Evolutionary conservation across 148 eudicot species (phyloP).

Genomic region (Pharnaceum exiguum): DNA sequence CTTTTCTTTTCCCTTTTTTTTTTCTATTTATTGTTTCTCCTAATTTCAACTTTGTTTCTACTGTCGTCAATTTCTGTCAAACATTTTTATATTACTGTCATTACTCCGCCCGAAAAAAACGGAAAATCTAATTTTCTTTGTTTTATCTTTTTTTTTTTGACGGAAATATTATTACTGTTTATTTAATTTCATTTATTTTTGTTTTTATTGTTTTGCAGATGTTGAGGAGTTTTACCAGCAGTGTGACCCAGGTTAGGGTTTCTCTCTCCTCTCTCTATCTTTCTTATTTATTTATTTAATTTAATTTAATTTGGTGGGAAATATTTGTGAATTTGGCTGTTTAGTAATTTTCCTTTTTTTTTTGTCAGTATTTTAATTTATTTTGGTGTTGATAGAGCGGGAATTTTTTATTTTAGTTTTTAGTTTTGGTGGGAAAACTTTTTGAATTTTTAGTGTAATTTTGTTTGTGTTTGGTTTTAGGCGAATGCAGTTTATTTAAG

Average conservation of each 20-base stretch:
- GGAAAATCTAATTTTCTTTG: background rate
- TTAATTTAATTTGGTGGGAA: background rate
- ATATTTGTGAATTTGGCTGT: background rate
- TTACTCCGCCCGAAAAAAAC: no score
- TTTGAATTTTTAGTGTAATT: no score
- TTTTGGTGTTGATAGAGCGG: no score
- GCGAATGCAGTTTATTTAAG: no score
- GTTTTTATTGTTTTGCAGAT: slow-evolving; percentile 18
- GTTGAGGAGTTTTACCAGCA: slow-evolving; percentile 39
- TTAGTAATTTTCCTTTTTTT: no score
- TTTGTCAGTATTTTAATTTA: no score
- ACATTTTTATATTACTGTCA: no score
- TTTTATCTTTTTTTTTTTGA: background rate
- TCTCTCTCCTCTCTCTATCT: slow-evolving; percentile 6
- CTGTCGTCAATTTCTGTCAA: no score
- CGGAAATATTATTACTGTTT: background rate
- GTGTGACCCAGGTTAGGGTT: slow-evolving; percentile 47
- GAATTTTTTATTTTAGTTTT: no score
- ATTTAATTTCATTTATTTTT: background rate
- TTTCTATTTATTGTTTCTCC: background rate
- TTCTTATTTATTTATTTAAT: background rate
- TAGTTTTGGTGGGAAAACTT: no score
- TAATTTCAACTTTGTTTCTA: background rate
- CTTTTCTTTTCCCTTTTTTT: background rate
- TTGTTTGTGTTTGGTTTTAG: no score